Percentiles rank a stretch among this genome's conserved stretches.
Conservation (phyloP, 2,329 filamentous ascomycete species). For the Diaporthe eres region DNA sequence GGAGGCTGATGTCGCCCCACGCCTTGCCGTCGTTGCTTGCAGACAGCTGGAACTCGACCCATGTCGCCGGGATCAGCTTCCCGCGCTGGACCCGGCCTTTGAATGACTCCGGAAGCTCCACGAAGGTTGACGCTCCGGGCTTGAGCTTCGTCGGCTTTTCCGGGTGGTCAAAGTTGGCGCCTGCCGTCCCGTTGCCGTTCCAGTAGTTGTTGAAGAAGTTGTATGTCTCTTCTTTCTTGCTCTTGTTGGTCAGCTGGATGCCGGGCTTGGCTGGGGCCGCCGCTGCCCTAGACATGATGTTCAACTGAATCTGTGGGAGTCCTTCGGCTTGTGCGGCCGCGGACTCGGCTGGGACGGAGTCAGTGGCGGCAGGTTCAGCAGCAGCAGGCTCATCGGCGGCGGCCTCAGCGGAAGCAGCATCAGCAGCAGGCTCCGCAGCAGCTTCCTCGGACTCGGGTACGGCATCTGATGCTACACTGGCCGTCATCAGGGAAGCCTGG, state of each 20-base stretch:
- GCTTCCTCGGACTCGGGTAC: not conserved
- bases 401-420: not conserved
- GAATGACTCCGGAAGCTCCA: conserved; percentile 50
- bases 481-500: not conserved
- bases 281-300: conserved; percentile 28
- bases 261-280: conserved; percentile 47
- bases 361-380: not conserved
- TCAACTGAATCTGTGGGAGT: conserved; percentile 1
- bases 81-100: conserved; percentile 53
- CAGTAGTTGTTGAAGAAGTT: conserved; percentile 59
- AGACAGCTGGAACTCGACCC: conserved; percentile 38
- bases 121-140: conserved; percentile 49
- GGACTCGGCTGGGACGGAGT: not conserved
- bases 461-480: not conserved
- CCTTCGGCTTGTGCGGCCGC: not conserved
- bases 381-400: not conserved
- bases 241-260: conserved; percentile 55
- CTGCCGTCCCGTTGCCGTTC: conserved; percentile 56
- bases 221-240: conserved; percentile 50
- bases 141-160: conserved; percentile 52
- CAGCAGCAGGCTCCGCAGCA: not conserved
- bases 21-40: conserved; percentile 34
- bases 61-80: conserved; percentile 37
- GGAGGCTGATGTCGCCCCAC: conserved; percentile 34
- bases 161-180: conserved; percentile 57